Evolutionary conservation across 2,329 filamentous ascomycete species (phyloP).

Genomic region (Diaporthe longicolla): DNA sequence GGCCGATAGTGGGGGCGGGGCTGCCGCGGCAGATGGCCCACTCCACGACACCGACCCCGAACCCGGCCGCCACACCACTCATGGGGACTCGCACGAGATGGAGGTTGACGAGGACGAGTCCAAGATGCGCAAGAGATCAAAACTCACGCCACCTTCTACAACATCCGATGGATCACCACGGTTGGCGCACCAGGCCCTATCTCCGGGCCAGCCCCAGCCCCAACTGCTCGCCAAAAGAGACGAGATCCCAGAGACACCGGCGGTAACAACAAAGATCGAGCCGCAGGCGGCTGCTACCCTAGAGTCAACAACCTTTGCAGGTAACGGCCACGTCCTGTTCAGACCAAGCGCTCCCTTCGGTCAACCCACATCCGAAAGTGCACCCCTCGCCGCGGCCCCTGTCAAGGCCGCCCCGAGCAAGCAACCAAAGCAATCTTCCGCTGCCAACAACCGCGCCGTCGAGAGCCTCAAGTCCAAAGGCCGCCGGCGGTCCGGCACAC

Average conservation of each 20-base stretch:
- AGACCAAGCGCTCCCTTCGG: neutral
- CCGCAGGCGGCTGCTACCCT: neutral
- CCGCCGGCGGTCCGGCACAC: slow-evolving; percentile 52
- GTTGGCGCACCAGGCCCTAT: neutral
- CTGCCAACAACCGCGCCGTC: slow-evolving; percentile 19
- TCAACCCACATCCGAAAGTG: neutral
- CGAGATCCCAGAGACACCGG: slow-evolving; percentile 43
- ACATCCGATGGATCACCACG: neutral
- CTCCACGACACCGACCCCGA: slow-evolving; percentile 32
- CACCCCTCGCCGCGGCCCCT: slow-evolving; percentile 5
- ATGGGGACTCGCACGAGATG: slow-evolving; percentile 27
- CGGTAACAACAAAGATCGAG: neutral
- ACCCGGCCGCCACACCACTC: slow-evolving; percentile 10
- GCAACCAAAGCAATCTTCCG: slow-evolving; percentile 8
- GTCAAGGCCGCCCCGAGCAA: slow-evolving; percentile 35
- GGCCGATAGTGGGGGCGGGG: slow-evolving; percentile 60
- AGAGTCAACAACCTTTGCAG: neutral
- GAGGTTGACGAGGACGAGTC: slow-evolving; percentile 35
- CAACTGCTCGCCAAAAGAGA: slow-evolving; percentile 41
- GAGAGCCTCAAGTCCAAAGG: slow-evolving; percentile 30
- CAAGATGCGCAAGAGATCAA: slow-evolving; percentile 45
- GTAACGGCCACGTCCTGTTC: neutral
- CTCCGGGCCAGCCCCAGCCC: neutral
- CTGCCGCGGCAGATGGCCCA: slow-evolving; percentile 44
- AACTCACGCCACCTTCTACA: slow-evolving; percentile 23